A percentile compares a stretch with the other conserved stretches of the same genome.
Conservation (phyloP, 306 rosid species). For the Quercus aquifolioides region DNA sequence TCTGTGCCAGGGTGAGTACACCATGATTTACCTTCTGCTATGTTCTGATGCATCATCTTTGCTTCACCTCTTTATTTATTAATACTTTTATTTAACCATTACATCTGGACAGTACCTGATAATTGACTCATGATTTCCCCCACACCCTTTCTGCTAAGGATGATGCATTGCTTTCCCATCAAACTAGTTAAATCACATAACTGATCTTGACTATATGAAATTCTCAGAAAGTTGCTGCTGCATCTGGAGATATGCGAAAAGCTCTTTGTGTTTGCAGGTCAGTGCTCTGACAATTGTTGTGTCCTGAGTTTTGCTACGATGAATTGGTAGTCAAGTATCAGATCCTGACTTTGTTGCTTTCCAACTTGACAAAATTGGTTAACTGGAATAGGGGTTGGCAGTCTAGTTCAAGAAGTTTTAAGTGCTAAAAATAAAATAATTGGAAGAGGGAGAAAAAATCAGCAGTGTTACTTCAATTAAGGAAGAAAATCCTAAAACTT, state of each 20-base stretch:
- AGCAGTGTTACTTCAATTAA: neutral
- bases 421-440: neutral
- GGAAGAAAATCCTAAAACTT: neutral
- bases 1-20: slow-evolving; percentile 91
- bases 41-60: neutral
- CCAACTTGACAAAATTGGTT: neutral
- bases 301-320: neutral
- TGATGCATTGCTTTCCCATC: neutral
- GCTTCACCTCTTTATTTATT: neutral
- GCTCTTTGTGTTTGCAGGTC: slow-evolving; percentile 85
- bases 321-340: neutral
- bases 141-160: neutral
- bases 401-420: neutral
- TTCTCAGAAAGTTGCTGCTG: slow-evolving; percentile 91
- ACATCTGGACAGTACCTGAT: neutral
- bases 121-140: neutral
- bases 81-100: neutral
- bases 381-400: neutral
- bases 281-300: slow-evolving; percentile 21
- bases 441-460: too few relatives aligned
- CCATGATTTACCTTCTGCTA: neutral
- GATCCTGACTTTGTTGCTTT: neutral
- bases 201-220: neutral
- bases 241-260: slow-evolving; percentile 95
- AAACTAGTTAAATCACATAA: neutral